phyloP scores from a whole-genome alignment of 2,329 filamentous ascomycete species.

The Aureobasidium sp. region DNA sequence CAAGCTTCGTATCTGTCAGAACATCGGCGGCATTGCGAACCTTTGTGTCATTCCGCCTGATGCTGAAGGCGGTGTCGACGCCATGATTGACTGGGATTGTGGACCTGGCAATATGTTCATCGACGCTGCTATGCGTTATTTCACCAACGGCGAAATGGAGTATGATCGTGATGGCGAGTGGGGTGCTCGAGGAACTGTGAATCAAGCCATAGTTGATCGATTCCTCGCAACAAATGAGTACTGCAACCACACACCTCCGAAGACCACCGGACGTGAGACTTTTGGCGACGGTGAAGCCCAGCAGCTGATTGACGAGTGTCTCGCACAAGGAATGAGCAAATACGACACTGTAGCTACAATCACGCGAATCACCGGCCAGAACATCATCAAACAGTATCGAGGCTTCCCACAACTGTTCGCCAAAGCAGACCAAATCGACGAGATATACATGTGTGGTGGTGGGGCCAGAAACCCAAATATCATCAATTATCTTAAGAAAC shows the following conservation, averaged over 20 bases:
- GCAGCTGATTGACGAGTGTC: neutral
- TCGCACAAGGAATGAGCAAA: conserved; percentile 19
- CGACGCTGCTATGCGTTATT: conserved; percentile 22
- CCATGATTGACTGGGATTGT: conserved; percentile 17
- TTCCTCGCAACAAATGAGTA: neutral
- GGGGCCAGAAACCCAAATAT: conserved; percentile 27
- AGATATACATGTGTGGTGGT: conserved; percentile 26
- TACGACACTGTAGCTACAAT: conserved; percentile 25
- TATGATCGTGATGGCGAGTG: conserved; percentile 4
- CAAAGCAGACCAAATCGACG: conserved; percentile 18
- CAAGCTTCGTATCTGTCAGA: conserved; percentile 22
- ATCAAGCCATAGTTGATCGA: neutral
- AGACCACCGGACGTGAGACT: neutral
- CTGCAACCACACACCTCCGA: neutral
- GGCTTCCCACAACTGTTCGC: conserved; percentile 16
- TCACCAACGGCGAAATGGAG: conserved; percentile 21
- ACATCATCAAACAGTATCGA: conserved; percentile 21
- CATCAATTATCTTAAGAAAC: conserved; percentile 21
- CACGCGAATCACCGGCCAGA: conserved; percentile 24
- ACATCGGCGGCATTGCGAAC: conserved; percentile 24
- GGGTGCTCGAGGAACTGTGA: neutral
- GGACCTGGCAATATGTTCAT: conserved; percentile 25
- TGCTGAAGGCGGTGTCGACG: conserved; percentile 16
- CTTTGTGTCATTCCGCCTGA: conserved; percentile 22
- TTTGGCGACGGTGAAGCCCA: neutral